Evolutionary conservation across 768 basidiomycete species (phyloP).

Genomic region (Mycena vitilis): DNA sequence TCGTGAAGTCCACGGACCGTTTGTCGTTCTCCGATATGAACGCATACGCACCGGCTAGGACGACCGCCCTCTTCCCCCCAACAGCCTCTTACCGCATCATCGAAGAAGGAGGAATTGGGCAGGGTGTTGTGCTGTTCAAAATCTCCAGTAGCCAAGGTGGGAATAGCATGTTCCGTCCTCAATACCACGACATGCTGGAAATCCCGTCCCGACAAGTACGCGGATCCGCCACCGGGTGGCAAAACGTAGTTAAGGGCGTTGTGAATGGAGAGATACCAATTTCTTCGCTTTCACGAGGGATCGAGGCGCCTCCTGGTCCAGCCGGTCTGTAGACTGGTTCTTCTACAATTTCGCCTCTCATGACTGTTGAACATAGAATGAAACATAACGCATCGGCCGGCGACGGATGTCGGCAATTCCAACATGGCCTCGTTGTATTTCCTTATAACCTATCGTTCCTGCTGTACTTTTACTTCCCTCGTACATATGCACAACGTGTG

Average conservation of each 20-base stretch:
- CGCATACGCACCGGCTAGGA: neutral
- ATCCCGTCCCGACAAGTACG: neutral
- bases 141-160: neutral
- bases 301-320: neutral
- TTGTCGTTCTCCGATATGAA: neutral
- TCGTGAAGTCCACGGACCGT: neutral
- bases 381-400: too few relatives aligned
- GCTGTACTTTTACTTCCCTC: too few relatives aligned
- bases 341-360: too few relatives aligned
- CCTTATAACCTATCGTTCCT: too few relatives aligned
- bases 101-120: conserved; percentile 4
- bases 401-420: too few relatives aligned
- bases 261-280: conserved; percentile 18
- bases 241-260: conserved; percentile 4
- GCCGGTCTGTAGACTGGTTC: too few relatives aligned
- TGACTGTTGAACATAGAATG: too few relatives aligned
- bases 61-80: too few relatives aligned
- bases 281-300: conserved; percentile 5
- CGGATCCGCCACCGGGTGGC: neutral
- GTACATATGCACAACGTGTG: too few relatives aligned
- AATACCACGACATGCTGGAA: conserved; percentile 14
- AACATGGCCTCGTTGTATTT: too few relatives aligned
- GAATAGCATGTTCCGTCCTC: neutral
- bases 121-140: conserved; percentile 8
- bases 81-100: neutral